Evolutionary conservation across 208 protist species (phyloP).

Genomic region (Acanthamoeba culbertsoni): DNA sequence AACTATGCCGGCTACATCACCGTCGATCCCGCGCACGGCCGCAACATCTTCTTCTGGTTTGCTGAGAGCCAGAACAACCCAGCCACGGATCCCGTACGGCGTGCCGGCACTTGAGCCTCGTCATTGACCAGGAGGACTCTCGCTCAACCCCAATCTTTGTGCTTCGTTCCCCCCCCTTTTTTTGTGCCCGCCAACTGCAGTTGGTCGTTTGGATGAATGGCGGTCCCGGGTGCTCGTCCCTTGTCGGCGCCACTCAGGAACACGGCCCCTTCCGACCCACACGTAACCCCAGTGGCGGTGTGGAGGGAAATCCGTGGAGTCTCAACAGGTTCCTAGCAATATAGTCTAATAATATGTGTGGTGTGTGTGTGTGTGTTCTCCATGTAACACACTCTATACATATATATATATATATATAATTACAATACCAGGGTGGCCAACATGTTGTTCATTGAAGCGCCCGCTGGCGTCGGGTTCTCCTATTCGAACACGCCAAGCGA

Average conservation of each 20-base stretch:
- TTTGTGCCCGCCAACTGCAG: neutral
- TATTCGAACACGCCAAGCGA: slow-evolving; percentile 35
- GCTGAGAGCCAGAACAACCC: slow-evolving; percentile 63
- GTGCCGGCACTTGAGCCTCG: too few relatives aligned
- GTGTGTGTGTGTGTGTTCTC: too few relatives aligned
- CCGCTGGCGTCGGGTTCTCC: slow-evolving; percentile 76
- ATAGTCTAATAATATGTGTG: too few relatives aligned
- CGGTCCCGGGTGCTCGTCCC: slow-evolving; percentile 71
- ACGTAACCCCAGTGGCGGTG: slow-evolving; percentile 2
- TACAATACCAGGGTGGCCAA: slow-evolving; percentile 63
- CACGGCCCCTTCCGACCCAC: slow-evolving; percentile 69
- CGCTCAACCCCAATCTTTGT: neutral
- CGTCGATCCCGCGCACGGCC: neutral
- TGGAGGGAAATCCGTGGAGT: slow-evolving; percentile 62
- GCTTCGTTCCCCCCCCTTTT: neutral
- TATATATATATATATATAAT: too few relatives aligned
- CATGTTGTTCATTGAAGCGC: slow-evolving; percentile 71
- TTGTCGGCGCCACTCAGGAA: slow-evolving; percentile 70
- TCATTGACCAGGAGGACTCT: too few relatives aligned
- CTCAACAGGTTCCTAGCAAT: neutral
- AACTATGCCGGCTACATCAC: slow-evolving; percentile 66
- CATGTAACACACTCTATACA: too few relatives aligned
- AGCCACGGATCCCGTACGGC: slow-evolving; percentile 35
- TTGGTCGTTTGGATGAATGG: slow-evolving; percentile 78
- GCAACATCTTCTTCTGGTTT: slow-evolving; percentile 69